phyloP scores from a whole-genome alignment of 768 basidiomycete genomes.

The Rhizopogon sp. region DNA sequence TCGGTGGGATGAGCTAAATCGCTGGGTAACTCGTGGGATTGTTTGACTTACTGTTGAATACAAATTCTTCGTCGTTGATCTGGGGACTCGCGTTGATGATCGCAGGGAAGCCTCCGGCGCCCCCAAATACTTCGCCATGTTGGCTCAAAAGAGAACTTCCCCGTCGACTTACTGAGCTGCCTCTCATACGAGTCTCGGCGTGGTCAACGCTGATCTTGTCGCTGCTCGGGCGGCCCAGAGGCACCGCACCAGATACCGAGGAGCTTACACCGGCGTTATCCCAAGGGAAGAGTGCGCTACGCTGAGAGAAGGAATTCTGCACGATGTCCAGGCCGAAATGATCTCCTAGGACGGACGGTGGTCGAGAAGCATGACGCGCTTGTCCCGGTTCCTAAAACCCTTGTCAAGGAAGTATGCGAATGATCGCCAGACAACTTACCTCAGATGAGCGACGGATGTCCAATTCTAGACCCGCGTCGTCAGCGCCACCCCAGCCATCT shows the following conservation, averaged over 20 bases:
- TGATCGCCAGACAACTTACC: conserved; percentile 31
- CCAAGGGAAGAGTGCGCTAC: conserved; percentile 77
- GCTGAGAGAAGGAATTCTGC: conserved; percentile 47
- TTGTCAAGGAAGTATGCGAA: conserved; percentile 8
- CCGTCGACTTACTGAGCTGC: conserved; percentile 49
- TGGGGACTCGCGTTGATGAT: conserved; percentile 33
- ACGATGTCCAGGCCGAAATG: conserved; percentile 44
- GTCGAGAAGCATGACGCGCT: conserved; percentile 67
- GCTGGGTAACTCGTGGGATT: background rate
- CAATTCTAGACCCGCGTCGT: conserved; percentile 12
- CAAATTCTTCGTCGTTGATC: conserved; percentile 54
- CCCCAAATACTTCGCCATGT: conserved; percentile 35
- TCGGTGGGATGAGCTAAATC: conserved; percentile 12
- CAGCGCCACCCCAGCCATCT: conserved; percentile 18
- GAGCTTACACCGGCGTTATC: conserved; percentile 73
- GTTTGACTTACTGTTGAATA: conserved; percentile 51
- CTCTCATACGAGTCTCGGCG: conserved; percentile 49
- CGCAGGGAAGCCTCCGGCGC: conserved; percentile 47
- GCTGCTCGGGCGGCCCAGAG: conserved; percentile 29
- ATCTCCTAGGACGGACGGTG: conserved; percentile 45
- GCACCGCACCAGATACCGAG: conserved; percentile 36
- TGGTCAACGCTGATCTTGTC: conserved; percentile 46
- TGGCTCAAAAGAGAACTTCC: conserved; percentile 57
- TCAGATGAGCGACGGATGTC: conserved; percentile 52
- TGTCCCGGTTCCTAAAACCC: conserved; percentile 72